These are phyloP conservation scores for Boletellus sp. DNA, from an alignment of 768 basidiomycete genomes.

Conservation along the genomic window DNA sequence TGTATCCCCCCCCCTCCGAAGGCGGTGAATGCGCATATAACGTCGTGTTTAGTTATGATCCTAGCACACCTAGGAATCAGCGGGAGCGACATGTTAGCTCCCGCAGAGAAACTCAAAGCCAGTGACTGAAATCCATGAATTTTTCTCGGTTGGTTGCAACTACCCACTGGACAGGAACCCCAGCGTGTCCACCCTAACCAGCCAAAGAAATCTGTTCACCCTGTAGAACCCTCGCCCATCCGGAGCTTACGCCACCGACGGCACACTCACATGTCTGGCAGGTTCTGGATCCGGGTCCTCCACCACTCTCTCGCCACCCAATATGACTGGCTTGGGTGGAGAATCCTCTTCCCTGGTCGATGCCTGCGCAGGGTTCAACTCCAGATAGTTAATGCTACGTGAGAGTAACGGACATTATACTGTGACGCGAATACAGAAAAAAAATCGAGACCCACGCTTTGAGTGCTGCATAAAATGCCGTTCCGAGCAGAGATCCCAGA, in stretches of 20 bases:
- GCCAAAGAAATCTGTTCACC: no score
- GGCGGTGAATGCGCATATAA: no score
- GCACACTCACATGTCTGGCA: background rate
- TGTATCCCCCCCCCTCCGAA: no score
- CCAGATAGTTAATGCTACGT: slow-evolving; percentile 25
- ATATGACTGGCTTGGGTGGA: slow-evolving; percentile 16
- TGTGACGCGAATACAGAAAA: background rate
- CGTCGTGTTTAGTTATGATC: no score
- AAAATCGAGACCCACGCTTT: slow-evolving; percentile 44
- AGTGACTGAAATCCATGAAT: no score
- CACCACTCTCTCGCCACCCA: slow-evolving; percentile 1
- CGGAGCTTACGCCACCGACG: background rate
- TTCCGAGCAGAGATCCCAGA: slow-evolving; percentile 59
- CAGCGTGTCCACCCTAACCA: no score
- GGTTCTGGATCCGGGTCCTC: slow-evolving; percentile 12
- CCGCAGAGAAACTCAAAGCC: no score
- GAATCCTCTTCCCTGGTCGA: slow-evolving; percentile 29
- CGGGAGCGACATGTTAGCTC: no score
- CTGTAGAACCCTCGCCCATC: background rate
- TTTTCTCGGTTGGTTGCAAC: no score
- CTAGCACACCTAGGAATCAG: no score
- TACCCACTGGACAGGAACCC: no score
- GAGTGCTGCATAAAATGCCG: slow-evolving; percentile 53
- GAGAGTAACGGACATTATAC: slow-evolving; percentile 1
- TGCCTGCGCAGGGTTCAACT: slow-evolving; percentile 30